Evolutionary conservation across 1,284 basidiomycete species (phyloP), one percentile per base, ranked within the genome.

Genomic region (Microbotryum saponariae): DNA sequence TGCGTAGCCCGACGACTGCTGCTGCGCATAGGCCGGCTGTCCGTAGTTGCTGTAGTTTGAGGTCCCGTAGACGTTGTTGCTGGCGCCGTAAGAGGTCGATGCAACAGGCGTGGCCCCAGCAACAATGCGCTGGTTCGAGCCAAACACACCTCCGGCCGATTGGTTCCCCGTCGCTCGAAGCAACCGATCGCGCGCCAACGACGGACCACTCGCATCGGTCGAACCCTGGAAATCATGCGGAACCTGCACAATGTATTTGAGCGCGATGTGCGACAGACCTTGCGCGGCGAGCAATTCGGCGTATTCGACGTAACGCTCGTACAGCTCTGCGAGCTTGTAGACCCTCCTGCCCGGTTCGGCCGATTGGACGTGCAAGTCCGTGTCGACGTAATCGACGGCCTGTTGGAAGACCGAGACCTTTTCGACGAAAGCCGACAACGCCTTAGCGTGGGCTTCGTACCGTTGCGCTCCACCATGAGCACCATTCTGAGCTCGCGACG

Each of bases 281-380:
- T 98, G 94, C 0, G 88, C 83, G 10, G 90, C 88, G 37, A 98
- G 81, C 62, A 97, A 78, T 70, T 96, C 89, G 14, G 94, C 91
- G 73, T 98, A 98, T 77, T 97, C 94, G 73, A 89, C 86, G 79
- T 96, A 97, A 37, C 87, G 83, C 74, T 97, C 92, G 75, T 98
- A 97, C 52, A 98, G 78, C 14, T 80, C 79, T 0, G 88, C 83
- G 21, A 97, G 82, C 76, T 90, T 92, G 82, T 89, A 97, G 0
- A 83, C 79, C 72, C 86, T 82, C 7, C 80, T 81, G 7, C 80
- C 79, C 1, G 79, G 78, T 61, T 82, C 80, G 45, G 77, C 77
- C 25, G 78, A 74, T 44, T 73, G 65, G 3, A 64, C 63, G 14
- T 76, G 71, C 25, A 97, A 79, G 68, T 96, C 92, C 42, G 80